Evolutionary conservation across 164 flowering plant genomes (phyloP), one percentile per base, ranked within the genome.

Genomic region (Nymphaea colorata): DNA sequence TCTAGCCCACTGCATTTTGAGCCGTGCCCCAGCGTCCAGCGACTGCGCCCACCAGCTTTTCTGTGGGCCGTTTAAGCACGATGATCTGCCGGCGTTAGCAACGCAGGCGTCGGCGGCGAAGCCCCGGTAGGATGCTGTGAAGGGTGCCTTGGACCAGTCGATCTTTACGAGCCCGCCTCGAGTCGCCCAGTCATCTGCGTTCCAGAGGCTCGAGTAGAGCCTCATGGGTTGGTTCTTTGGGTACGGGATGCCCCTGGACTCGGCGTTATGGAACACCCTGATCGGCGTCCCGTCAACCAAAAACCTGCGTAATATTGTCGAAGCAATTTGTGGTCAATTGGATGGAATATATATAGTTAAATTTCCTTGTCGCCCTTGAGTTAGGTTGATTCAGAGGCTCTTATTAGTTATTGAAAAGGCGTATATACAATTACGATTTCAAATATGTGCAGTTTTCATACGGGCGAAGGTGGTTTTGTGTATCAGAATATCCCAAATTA

Each of bases 131-230:
- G 72, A 75, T 45, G 77, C 77, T 3, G 71, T 71, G 67, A 71
- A 72, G 44, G 75, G 75, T 3, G 78, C 75, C 6, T 68, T 36
- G 42, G 64, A 65, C 75, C 78, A 75, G 57, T 75, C 74, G 43
- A 74, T 75, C 59, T 75, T 75, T 25, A 75, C 72, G 25, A 61
- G 74, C 14, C 75, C 75, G 42, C 78, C 72, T 25, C 67, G 68
- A 8, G 77, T 75, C 42, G 76, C 76, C 76, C 76, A 74, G 43
- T 70, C 73, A 42, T 74, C 76, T 0, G 76, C 76, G 62, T 75
- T 75, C 77, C 77, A 75, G 11, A 68, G 66, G 61, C 74, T 75
- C 0, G 74, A 75, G 71, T 75, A 71, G 44, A 75, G 61, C 64
- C 72, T 64, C 77, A 75, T 75, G 2, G 76, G 67, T 61, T 75